Conservation (phyloP, 2,329 filamentous ascomycete genomes). For the Claviceps africana region DNA sequence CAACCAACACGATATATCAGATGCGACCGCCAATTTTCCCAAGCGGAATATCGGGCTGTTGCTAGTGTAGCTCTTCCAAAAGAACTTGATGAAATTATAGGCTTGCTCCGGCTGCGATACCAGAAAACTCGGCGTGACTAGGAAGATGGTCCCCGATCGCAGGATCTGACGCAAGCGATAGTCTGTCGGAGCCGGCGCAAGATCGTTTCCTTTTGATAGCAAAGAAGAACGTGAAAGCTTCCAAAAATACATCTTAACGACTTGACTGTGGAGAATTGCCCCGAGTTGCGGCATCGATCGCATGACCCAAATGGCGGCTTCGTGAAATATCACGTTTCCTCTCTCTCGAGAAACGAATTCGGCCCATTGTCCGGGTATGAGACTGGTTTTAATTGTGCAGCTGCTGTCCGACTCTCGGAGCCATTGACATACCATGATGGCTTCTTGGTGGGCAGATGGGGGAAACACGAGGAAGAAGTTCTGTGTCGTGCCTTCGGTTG, state of each 20-base stretch:
- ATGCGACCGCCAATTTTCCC: constrained; percentile 18
- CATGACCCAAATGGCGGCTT: constrained; percentile 23
- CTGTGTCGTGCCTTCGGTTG: constrained; percentile 8
- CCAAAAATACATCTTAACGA: constrained; percentile 23
- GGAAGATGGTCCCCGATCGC: constrained; percentile 17
- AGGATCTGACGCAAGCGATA: constrained; percentile 18
- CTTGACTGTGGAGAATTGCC: constrained; percentile 17
- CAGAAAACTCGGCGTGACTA: constrained; percentile 30
- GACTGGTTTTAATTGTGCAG: constrained; percentile 28
- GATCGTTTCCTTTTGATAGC: constrained; percentile 1
- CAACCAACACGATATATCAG: constrained; percentile 17
- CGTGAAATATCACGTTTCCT: constrained; percentile 30
- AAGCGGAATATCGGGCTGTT: constrained; percentile 4
- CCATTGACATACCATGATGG: constrained; percentile 30
- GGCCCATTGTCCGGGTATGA: constrained; percentile 31
- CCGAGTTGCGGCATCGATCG: constrained; percentile 25
- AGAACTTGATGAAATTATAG: constrained; percentile 23
- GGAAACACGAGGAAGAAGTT: constrained; percentile 39
- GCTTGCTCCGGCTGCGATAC: constrained; percentile 22
- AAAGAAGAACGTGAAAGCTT: constrained; percentile 14
- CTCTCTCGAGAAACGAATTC: constrained; percentile 22
- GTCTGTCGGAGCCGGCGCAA: constrained; percentile 5
- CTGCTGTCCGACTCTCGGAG: constrained; percentile 24
- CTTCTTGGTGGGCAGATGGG: constrained; percentile 17
- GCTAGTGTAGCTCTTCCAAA: constrained; percentile 13